Evolutionary conservation across 805 yeast genomes (phyloP).

Genomic region (Komagataella ulmi): DNA sequence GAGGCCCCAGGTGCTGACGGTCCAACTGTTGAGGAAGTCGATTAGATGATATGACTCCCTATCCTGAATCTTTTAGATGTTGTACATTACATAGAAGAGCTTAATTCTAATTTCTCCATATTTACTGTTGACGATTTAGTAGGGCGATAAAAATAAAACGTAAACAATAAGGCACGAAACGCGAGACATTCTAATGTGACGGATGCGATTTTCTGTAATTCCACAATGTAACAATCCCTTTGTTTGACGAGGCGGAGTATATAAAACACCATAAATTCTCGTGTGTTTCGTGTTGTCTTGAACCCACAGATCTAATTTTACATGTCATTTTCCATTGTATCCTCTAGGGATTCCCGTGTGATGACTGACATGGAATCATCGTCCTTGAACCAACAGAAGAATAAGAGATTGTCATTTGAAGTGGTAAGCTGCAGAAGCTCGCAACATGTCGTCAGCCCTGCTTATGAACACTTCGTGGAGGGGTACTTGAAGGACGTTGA

Average conservation of each 20-base stretch:
- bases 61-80: not conserved
- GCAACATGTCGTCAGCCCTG: not conserved
- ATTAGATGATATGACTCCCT: conserved; percentile 9
- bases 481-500: not conserved
- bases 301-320: not conserved
- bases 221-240: not conserved
- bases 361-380: not conserved
- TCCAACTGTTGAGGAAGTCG: conserved; percentile 78
- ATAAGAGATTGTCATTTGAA: not conserved
- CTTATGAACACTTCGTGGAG: not conserved
- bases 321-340: not conserved
- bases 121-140: not conserved
- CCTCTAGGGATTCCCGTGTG: not conserved
- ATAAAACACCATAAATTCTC: not conserved
- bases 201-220: not conserved
- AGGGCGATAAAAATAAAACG: not conserved
- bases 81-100: not conserved
- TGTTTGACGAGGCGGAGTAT: not conserved
- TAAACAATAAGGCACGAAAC: not conserved
- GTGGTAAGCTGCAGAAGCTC: not conserved
- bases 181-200: not conserved
- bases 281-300: not conserved
- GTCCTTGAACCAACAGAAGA: not conserved
- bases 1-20: conserved; percentile 34
- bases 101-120: not conserved